Conservation (phyloP, 2,329 filamentous ascomycete species). For the Pseudocercospora musae region DNA sequence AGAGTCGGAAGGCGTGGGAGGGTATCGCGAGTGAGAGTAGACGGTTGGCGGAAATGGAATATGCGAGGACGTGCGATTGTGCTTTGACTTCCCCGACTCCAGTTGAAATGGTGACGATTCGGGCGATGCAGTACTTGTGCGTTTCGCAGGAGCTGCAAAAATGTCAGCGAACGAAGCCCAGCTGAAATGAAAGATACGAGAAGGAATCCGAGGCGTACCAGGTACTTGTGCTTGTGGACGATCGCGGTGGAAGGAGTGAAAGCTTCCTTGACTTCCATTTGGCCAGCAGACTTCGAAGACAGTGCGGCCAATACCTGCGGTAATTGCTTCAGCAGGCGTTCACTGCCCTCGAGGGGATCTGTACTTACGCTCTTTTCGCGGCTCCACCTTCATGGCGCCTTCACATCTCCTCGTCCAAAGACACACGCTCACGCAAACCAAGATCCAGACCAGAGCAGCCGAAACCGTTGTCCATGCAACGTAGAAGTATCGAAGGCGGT, state of each 20-base stretch:
- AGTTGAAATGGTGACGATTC: not conserved
- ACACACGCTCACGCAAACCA: not conserved
- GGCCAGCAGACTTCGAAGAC: not conserved
- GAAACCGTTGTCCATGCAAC: constrained; percentile 3
- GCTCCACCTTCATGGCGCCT: not conserved
- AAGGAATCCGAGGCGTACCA: not conserved
- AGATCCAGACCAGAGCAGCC: not conserved
- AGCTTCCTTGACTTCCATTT: not conserved
- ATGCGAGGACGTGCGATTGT: not conserved
- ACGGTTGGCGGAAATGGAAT: not conserved
- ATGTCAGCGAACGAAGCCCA: not conserved
- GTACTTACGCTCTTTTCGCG: not conserved
- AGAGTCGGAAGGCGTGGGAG: not conserved
- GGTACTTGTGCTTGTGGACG: not conserved
- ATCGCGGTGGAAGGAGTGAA: not conserved
- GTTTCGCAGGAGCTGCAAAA: not conserved
- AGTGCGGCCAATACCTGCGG: not conserved
- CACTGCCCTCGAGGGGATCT: not conserved
- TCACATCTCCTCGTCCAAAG: not conserved
- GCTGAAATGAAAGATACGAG: not conserved
- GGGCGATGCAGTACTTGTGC: not conserved
- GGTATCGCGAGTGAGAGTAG: not conserved
- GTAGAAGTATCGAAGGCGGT: not conserved
- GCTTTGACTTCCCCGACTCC: not conserved
- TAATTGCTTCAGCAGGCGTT: no score